These are phyloP conservation scores for Calonectria leucothoes DNA, from an alignment of 2,329 filamentous ascomycete species.

Conservation along the genomic window DNA sequence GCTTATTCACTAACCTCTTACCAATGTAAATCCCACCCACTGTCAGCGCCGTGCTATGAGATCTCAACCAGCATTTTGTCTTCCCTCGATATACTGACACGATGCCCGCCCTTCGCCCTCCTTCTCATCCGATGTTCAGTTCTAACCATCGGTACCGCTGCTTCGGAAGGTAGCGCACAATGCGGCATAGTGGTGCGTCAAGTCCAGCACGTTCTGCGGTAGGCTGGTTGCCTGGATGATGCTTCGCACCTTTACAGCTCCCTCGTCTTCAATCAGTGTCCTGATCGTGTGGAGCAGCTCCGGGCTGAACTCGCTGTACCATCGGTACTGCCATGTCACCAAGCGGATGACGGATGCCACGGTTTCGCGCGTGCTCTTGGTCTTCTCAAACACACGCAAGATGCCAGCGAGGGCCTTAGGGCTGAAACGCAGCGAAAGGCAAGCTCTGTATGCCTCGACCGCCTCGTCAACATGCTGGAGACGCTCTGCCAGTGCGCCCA, in stretches of 20 bases:
- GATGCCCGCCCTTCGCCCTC: background rate
- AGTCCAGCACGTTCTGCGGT: slow-evolving; percentile 90
- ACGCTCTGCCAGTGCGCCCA: slow-evolving; percentile 91
- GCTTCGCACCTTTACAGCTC: slow-evolving; percentile 95
- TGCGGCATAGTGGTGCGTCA: slow-evolving; percentile 96
- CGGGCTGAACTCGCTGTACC: slow-evolving; percentile 99
- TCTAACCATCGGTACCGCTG: slow-evolving; percentile 86
- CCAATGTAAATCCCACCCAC: background rate
- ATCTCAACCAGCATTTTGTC: background rate
- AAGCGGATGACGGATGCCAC: slow-evolving; percentile 89
- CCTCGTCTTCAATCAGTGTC: slow-evolving; percentile 95
- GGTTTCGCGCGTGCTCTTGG: slow-evolving; percentile 82
- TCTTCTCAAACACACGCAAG: slow-evolving; percentile 80
- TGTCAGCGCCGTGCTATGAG: slow-evolving; percentile 5
- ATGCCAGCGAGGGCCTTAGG: slow-evolving; percentile 92
- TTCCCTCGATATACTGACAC: background rate
- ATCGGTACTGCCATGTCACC: slow-evolving; percentile 98
- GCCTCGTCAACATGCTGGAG: slow-evolving; percentile 93
- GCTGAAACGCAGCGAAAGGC: slow-evolving; percentile 88
- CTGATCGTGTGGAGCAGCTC: slow-evolving; percentile 88
- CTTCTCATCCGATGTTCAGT: background rate
- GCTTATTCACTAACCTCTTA: slow-evolving; percentile 3
- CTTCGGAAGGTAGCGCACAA: slow-evolving; percentile 95
- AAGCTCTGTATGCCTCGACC: slow-evolving; percentile 91
- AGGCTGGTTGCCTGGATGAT: slow-evolving; percentile 97